Percentiles rank a stretch among this genome's conserved stretches.
These are phyloP conservation scores for Rosa rugosa DNA, from an alignment of 306 rosid species.

Conservation along the genomic window DNA sequence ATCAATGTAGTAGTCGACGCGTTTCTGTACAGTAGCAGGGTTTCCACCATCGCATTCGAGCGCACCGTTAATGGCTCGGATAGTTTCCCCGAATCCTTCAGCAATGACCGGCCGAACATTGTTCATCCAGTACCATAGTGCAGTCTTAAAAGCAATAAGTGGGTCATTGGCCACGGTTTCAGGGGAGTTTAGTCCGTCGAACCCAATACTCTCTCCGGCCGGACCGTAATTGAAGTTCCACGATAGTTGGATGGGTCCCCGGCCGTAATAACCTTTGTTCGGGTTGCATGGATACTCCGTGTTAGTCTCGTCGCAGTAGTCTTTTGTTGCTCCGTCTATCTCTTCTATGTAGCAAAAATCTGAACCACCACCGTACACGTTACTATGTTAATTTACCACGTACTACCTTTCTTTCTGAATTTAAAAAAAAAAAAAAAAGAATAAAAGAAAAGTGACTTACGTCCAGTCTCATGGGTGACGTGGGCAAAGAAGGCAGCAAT, in stretches of 20 bases:
- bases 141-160: constrained; percentile 68
- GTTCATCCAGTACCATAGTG: constrained; percentile 84
- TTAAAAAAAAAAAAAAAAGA: no score
- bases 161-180: constrained; percentile 68
- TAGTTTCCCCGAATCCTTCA: constrained; percentile 84
- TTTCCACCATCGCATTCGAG: constrained; percentile 78
- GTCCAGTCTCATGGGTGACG: constrained; percentile 82
- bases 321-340: constrained; percentile 69
- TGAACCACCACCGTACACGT: constrained; percentile 2
- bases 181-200: constrained; percentile 69
- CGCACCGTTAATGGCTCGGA: constrained; percentile 75
- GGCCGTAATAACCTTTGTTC: constrained; percentile 69
- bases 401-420: background rate
- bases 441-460: constrained; percentile 34
- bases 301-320: constrained; percentile 70
- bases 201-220: constrained; percentile 54
- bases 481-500: constrained; percentile 83
- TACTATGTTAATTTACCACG: background rate
- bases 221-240: constrained; percentile 94
- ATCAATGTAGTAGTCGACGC: constrained; percentile 49
- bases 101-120: constrained; percentile 48
- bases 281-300: constrained; percentile 67
- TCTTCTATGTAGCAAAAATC: constrained; percentile 89
- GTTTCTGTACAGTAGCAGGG: constrained; percentile 43
- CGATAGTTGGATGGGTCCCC: constrained; percentile 85